Evolutionary conservation across 352 stramenopile genomes (phyloP).

Genomic region (Aphanomyces astaci): DNA sequence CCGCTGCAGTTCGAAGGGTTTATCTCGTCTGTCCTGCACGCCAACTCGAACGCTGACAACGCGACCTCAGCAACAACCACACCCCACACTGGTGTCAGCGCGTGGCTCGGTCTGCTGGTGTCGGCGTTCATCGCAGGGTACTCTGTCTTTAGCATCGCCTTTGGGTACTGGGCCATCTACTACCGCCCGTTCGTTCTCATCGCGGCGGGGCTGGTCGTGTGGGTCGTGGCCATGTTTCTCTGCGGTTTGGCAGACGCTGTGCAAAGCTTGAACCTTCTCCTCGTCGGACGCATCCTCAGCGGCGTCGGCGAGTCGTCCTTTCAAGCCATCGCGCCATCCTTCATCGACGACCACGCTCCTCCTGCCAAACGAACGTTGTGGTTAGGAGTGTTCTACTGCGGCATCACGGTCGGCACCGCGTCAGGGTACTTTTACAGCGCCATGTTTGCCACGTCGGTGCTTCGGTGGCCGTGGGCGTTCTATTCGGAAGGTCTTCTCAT

Average conservation of each 20-base stretch:
- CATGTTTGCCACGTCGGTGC: slow-evolving; percentile 42
- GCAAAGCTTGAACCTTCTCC: slow-evolving; percentile 84
- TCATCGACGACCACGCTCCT: slow-evolving; percentile 86
- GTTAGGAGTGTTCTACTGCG: slow-evolving; percentile 88
- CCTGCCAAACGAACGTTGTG: slow-evolving; percentile 67
- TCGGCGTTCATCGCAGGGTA: slow-evolving; percentile 93
- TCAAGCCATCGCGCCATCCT: slow-evolving; percentile 86
- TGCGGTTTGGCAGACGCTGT: slow-evolving; percentile 62
- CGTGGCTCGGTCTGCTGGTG: slow-evolving; percentile 81
- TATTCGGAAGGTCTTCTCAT: slow-evolving; percentile 82
- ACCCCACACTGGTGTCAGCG: slow-evolving; percentile 27
- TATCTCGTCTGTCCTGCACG: slow-evolving; percentile 60
- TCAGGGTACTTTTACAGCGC: slow-evolving; percentile 87
- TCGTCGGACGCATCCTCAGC: slow-evolving; percentile 77
- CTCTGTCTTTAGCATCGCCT: slow-evolving; percentile 83
- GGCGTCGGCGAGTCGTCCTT: slow-evolving; percentile 89
- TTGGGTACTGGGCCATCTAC: slow-evolving; percentile 84
- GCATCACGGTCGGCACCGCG: slow-evolving; percentile 87
- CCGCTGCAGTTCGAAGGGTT: slow-evolving; percentile 89
- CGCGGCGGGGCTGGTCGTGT: slow-evolving; percentile 78
- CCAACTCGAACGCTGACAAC: slow-evolving; percentile 33
- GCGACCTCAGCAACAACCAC: not conserved
- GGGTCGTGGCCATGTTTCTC: slow-evolving; percentile 81
- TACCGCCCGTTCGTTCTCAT: slow-evolving; percentile 88
- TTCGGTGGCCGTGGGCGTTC: slow-evolving; percentile 80